These are phyloP conservation scores for Linnemannia zychae DNA, from an alignment of 192 early-diverging fungal species.

Conservation along the genomic window DNA sequence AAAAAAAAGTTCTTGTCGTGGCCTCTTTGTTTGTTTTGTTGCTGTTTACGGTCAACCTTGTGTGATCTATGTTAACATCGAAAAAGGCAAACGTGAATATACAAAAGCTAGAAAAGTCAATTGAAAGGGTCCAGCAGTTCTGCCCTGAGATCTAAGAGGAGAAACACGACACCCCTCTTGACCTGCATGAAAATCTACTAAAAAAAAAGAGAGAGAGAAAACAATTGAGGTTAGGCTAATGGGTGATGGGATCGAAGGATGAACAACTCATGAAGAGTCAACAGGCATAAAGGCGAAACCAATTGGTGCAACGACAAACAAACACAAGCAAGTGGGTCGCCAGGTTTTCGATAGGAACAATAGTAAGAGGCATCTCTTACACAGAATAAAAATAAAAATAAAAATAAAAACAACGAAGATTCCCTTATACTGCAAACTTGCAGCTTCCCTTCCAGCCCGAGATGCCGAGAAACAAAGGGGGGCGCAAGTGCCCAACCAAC, in stretches of 20 bases:
- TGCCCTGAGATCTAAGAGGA: background rate
- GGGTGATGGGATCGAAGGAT: background rate
- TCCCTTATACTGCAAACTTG: constrained; percentile 40
- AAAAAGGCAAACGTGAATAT: background rate
- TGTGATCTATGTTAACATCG: background rate
- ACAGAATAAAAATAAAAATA: background rate
- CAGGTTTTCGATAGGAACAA: background rate
- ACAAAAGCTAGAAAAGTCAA: background rate
- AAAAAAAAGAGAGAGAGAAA: background rate
- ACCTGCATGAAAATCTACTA: background rate
- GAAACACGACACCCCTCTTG: background rate
- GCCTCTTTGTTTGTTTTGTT: constrained; percentile 5
- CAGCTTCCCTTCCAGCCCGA: background rate
- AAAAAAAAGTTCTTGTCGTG: background rate
- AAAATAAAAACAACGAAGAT: constrained; percentile 4
- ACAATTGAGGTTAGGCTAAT: background rate
- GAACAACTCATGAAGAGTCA: constrained; percentile 24
- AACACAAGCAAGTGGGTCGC: background rate
- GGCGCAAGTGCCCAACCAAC: background rate
- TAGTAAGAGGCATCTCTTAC: background rate
- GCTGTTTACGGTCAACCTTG: background rate
- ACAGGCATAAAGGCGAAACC: constrained; percentile 38
- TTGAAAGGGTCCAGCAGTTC: no score
- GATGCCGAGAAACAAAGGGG: background rate
- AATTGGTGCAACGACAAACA: background rate